Percentiles rank a stretch among this genome's conserved stretches.
Evolutionary conservation across 1,139 yeast genomes (phyloP).

Genomic region (Protomyces inouyei): DNA sequence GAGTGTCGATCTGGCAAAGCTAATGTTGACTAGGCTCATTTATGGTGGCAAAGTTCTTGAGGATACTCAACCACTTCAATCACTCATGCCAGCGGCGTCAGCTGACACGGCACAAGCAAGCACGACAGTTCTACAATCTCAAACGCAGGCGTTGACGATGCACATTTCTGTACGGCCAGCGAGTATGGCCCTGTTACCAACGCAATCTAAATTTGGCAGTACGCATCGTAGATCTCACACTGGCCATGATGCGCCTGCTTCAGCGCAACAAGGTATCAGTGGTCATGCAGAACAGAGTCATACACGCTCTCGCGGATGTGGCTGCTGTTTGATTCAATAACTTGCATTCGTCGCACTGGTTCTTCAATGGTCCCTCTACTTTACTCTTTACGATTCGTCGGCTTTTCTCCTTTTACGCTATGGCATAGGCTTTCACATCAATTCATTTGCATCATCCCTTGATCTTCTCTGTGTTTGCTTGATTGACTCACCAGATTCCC

Average conservation of each 20-base stretch:
- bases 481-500: not conserved
- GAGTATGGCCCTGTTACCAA: not conserved
- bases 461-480: not conserved
- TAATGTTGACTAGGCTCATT: not conserved
- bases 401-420: not conserved
- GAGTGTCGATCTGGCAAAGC: not conserved
- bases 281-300: too few species aligned
- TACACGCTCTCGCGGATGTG: not conserved
- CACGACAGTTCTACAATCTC: not conserved
- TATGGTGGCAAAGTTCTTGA: not conserved
- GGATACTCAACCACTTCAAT: not conserved
- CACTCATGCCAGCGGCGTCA: not conserved
- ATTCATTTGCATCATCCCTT: not conserved
- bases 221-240: not conserved
- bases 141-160: not conserved
- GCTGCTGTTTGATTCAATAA: not conserved
- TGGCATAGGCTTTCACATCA: not conserved
- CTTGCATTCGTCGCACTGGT: too few species aligned
- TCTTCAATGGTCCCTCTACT: not conserved
- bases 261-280: too few species aligned
- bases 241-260: too few species aligned
- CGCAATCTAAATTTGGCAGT: not conserved
- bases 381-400: not conserved
- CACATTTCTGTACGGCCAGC: not conserved
- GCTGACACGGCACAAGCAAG: not conserved